Percentiles rank a stretch among this genome's conserved stretches.
phyloP scores from a whole-genome alignment of 1,139 yeast genomes.

The Torulaspora globosa region DNA sequence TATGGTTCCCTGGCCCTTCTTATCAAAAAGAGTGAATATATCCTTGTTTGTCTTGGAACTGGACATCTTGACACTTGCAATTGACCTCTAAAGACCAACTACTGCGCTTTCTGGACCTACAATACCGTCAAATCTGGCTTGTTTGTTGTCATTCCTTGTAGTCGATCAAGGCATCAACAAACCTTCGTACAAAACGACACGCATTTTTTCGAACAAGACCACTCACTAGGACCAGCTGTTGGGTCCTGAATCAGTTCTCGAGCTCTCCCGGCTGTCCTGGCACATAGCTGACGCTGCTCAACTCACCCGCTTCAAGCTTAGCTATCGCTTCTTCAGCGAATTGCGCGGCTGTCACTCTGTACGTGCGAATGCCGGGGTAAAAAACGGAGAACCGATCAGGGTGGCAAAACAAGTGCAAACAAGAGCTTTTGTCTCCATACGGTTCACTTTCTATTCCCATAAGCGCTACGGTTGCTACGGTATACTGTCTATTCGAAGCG shows the following conservation, averaged over 20 bases:
- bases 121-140: not conserved
- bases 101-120: not conserved
- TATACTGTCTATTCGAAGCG: too few species aligned
- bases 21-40: constrained; percentile 95
- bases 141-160: not conserved
- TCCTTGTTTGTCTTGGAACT: constrained; percentile 75
- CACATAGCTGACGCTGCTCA: too few species aligned
- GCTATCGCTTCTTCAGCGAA: too few species aligned
- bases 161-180: not conserved
- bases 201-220: not conserved
- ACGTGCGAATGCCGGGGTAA: not conserved
- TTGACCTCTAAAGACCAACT: not conserved
- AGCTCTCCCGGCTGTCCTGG: too few species aligned
- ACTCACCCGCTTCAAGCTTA: too few species aligned
- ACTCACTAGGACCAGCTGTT: too few species aligned
- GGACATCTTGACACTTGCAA: constrained; percentile 12
- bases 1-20: constrained; percentile 91
- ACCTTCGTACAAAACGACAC: constrained; percentile 2
- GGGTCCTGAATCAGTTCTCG: too few species aligned
- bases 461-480: too few species aligned
- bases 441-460: too few species aligned
- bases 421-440: not conserved
- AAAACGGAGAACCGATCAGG: not conserved
- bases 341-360: too few species aligned
- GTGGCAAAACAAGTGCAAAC: not conserved